Evolutionary conservation across 768 basidiomycete species (phyloP).

Genomic region (Pisolithus orientalis): DNA sequence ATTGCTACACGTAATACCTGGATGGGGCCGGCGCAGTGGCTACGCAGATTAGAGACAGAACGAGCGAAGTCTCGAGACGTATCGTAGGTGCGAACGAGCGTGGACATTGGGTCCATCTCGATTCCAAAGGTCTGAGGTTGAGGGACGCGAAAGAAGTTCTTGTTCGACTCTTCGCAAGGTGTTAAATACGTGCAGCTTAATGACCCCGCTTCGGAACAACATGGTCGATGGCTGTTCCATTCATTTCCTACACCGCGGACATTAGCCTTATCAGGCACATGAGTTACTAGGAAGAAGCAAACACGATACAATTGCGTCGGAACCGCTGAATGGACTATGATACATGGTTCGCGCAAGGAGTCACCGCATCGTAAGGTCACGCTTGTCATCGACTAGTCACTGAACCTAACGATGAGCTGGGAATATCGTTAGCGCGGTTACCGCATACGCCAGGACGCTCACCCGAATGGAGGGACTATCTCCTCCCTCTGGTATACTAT

Average conservation of each 20-base stretch:
- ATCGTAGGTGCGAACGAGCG: not conserved
- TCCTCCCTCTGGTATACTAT: no score
- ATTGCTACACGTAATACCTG: not conserved
- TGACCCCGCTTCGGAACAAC: no score
- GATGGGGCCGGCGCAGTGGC: not conserved
- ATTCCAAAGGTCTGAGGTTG: not conserved
- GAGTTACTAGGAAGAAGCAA: not conserved
- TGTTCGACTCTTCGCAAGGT: no score
- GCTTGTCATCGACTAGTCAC: no score
- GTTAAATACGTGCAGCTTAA: no score
- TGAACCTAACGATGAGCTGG: no score
- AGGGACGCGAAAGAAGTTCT: not conserved
- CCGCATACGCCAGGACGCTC: no score
- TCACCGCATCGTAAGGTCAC: no score
- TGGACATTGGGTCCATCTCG: not conserved
- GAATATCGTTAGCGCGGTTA: no score
- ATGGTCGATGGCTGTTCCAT: not conserved
- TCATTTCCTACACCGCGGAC: not conserved
- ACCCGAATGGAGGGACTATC: no score
- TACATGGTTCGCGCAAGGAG: no score
- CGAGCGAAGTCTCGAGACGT: slow-evolving; percentile 1
- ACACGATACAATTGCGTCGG: not conserved
- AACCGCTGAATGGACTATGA: not conserved
- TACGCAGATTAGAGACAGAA: not conserved
- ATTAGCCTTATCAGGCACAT: not conserved